phyloP scores from a whole-genome alignment of 163 green algal genomes.

The Dunaliella salina region DNA sequence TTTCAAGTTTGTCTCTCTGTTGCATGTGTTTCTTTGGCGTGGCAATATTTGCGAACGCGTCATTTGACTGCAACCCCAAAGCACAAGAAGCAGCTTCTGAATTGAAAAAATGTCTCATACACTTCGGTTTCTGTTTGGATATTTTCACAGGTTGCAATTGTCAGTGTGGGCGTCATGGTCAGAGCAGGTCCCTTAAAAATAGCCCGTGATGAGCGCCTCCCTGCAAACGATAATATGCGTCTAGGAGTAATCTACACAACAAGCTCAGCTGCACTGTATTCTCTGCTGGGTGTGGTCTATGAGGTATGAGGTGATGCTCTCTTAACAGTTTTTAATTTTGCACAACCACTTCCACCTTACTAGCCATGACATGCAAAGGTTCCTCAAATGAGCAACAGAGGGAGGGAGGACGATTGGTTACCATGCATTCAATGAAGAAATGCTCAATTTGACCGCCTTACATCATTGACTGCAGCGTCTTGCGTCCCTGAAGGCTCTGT shows the following conservation, averaged over 20 bases:
- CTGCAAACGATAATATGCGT: conserved; percentile 1
- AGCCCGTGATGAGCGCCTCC: background rate
- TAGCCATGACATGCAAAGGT: background rate
- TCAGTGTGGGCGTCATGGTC: background rate
- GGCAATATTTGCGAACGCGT: too few relatives aligned
- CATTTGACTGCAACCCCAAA: too few relatives aligned
- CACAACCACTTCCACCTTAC: background rate
- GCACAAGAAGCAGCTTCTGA: too few relatives aligned
- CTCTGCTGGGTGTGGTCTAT: conserved; percentile 48
- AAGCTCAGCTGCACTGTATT: conserved; percentile 43
- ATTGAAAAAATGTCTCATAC: too few relatives aligned
- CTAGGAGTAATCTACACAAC: conserved; percentile 23
- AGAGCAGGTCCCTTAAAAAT: background rate
- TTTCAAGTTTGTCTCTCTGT: too few relatives aligned
- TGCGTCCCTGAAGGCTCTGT: too few relatives aligned
- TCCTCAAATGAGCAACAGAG: background rate
- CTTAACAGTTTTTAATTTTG: background rate
- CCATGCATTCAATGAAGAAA: background rate
- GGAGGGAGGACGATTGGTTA: background rate
- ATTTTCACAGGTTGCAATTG: background rate
- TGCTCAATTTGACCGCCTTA: background rate
- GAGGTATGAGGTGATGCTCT: conserved; percentile 35
- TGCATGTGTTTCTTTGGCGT: too few relatives aligned
- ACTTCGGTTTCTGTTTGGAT: background rate
- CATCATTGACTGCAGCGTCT: background rate